Base-by-base conservation (phyloP, 148 eudicot genomes). In the Suaeda aralocaspica region DNA sequence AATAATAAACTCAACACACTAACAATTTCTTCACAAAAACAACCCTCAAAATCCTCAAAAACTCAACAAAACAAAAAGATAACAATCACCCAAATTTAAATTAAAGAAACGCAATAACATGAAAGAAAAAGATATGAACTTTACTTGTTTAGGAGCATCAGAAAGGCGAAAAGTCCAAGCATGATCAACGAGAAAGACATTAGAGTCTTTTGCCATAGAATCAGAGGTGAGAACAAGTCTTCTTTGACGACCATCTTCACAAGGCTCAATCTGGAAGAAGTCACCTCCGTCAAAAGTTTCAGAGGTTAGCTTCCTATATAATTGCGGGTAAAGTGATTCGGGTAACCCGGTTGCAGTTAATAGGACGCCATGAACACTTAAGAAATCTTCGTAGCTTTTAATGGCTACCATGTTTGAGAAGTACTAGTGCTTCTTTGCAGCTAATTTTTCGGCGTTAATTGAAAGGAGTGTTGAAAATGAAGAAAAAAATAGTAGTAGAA, bases 101-200 rank as follows among this genome's bases (percentile, higher is more conserved):
- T 31, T 19, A 15, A 16, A 60, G 25, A 33, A 60, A 19, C 15
- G 5, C 44, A 60, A 36, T 36, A 21, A 62, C 1, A 6, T 9
- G 28, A 6, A 28, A 69, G 22, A 25, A 14, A n/a, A 50, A 16
- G 11, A 50, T n/a, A 44, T 18, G 6, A 42, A n/a, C 6, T 39
- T 2, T 42, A 92, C 98, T 86, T 89, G 97, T 68, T 87, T 83
- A 24, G 86, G 94, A 30, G 96, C 99, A 81, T 91, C 96, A 56
- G 86, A 44, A 48, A 94, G 88, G 39, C 99, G 85, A 76, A 94
- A 94, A 51, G 93, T 91, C 96, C 97, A 94, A 55, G 99, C 99
- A 60, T 94, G 99, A 74, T 94, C 99, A 53, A 89, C 76, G 22
- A 94, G 85, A 57, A 94, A 94, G 36, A 91, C 81, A 42, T 75